Percentiles rank a stretch among this genome's conserved stretches.
Evolutionary conservation across 1,284 basidiomycete species (phyloP).

Genomic region (Phlebopus sp.): DNA sequence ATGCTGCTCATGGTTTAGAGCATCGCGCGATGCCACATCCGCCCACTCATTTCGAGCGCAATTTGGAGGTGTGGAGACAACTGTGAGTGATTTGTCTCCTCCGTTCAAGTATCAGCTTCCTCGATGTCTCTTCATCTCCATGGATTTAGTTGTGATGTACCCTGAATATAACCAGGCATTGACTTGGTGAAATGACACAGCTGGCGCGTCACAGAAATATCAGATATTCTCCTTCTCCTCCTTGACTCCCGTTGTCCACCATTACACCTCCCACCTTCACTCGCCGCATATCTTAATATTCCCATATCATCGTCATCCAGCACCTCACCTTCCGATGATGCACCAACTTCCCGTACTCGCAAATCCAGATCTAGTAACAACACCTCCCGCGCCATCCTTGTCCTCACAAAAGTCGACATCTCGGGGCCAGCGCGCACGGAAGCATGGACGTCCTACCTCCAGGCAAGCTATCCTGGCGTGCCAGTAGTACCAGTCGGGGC

Average conservation of each 20-base stretch:
- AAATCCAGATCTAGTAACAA: slow-evolving; percentile 41
- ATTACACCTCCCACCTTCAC: slow-evolving; percentile 62
- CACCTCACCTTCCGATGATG: slow-evolving; percentile 2
- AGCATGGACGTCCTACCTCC: slow-evolving; percentile 71
- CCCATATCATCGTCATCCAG: slow-evolving; percentile 5
- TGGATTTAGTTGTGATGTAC: slow-evolving; percentile 8
- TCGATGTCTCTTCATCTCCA: background rate
- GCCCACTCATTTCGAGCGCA: slow-evolving; percentile 82
- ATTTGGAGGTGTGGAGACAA: slow-evolving; percentile 91
- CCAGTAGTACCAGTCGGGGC: slow-evolving; percentile 74
- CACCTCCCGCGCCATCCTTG: slow-evolving; percentile 54
- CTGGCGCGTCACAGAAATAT: slow-evolving; percentile 86
- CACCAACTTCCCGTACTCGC: slow-evolving; percentile 4
- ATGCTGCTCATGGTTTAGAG: slow-evolving; percentile 20
- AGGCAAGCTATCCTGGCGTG: slow-evolving; percentile 48
- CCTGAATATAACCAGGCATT: background rate
- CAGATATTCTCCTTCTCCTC: slow-evolving; percentile 80
- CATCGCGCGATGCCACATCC: slow-evolving; percentile 50
- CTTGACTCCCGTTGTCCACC: slow-evolving; percentile 85
- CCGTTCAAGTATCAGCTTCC: no score
- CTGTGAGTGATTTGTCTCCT: slow-evolving; percentile 49
- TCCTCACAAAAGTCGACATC: slow-evolving; percentile 84
- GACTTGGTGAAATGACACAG: slow-evolving; percentile 37
- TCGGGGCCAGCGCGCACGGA: slow-evolving; percentile 54
- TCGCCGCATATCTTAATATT: slow-evolving; percentile 44